Base-by-base conservation (phyloP, 441 rosid genomes). In the Erodium trifolium region DNA sequence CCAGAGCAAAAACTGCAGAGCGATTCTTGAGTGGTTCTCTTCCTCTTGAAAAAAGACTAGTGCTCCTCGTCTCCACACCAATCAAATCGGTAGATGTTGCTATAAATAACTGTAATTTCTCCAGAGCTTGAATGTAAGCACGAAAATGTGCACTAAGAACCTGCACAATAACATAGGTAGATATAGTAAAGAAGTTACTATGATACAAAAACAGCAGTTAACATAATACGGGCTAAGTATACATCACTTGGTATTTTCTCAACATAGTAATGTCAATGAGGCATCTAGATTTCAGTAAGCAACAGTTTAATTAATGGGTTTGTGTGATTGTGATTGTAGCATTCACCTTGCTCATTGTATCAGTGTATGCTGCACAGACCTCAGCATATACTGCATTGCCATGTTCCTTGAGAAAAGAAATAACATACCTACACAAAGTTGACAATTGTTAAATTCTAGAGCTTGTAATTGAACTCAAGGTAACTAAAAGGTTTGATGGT, bases 121-220 rank as follows among this genome's bases (percentile, higher is more conserved):
- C 98, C 78, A 90, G 75, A 8, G 97, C 99, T 86, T 89, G 96
- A 82, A 92, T 95, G 81, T 92, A 95, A 75, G 98, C 93, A 79
- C 95, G 95, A 73, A 95, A 92, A 86, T 92, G 97, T 67, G 98
- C 93, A 83, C 99, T 92, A 71, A 95, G 78, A 73, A 95, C 99
- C 99, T 95, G 96, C 67, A 83, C 79, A 77, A 41, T 59, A 68
- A 71, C 35, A 5, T 29, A 39, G 27, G 51, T 10, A 45, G 14
- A 47, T 47, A 47, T 2, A 12, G 4, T 47, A 13, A 13, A 2
- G 14, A 47, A 47, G 53, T 47, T 47, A 12, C 53, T 47, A 47
- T 12, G 4, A 47, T 47, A 47, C 53, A 12, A 47, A 47, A 47
- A 12, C 53, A 47, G 53, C 53, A 47, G 14, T 47, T 47, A 37